Evolutionary conservation across 495 filamentous ascomycete species (phyloP).

Genomic region (Neurospora tetraspora): DNA sequence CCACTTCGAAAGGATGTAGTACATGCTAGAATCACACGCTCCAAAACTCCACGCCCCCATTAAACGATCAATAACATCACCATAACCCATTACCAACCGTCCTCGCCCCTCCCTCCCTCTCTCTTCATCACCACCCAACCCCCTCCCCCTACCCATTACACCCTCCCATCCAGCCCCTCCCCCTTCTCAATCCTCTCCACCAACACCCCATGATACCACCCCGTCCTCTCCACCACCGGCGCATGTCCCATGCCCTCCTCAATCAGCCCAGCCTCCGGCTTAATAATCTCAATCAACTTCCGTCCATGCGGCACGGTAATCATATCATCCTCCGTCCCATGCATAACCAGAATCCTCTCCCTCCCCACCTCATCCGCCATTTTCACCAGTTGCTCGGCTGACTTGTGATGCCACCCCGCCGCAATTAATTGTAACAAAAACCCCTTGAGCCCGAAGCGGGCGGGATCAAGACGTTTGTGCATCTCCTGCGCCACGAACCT

Average conservation of each 20-base stretch:
- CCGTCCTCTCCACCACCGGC: slow-evolving; percentile 50
- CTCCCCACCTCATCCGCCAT: slow-evolving; percentile 58
- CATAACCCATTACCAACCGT: no score
- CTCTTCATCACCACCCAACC: not conserved
- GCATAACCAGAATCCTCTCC: slow-evolving; percentile 61
- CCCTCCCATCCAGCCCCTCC: slow-evolving; percentile 24
- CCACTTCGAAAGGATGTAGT: no score
- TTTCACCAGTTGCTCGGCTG: slow-evolving; percentile 46
- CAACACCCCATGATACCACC: slow-evolving; percentile 50
- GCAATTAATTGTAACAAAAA: slow-evolving; percentile 72
- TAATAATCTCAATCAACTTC: slow-evolving; percentile 43
- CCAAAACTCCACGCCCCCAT: no score
- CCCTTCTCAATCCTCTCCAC: slow-evolving; percentile 36
- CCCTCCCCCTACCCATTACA: not conserved
- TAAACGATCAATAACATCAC: no score
- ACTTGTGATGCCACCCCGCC: slow-evolving; percentile 71
- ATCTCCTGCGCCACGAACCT: slow-evolving; percentile 71
- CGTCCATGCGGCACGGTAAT: slow-evolving; percentile 56
- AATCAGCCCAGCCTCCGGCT: slow-evolving; percentile 39
- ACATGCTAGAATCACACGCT: no score
- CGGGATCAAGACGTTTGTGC: slow-evolving; percentile 46
- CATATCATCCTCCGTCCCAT: slow-evolving; percentile 67
- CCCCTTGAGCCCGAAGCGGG: slow-evolving; percentile 49
- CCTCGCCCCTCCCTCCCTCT: no score
- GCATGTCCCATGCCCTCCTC: slow-evolving; percentile 63